A percentile compares a stretch with the other conserved stretches of the same genome.
These are phyloP conservation scores for Evansstolkia leycettana DNA, from an alignment of 495 filamentous ascomycete species.

Conservation along the genomic window DNA sequence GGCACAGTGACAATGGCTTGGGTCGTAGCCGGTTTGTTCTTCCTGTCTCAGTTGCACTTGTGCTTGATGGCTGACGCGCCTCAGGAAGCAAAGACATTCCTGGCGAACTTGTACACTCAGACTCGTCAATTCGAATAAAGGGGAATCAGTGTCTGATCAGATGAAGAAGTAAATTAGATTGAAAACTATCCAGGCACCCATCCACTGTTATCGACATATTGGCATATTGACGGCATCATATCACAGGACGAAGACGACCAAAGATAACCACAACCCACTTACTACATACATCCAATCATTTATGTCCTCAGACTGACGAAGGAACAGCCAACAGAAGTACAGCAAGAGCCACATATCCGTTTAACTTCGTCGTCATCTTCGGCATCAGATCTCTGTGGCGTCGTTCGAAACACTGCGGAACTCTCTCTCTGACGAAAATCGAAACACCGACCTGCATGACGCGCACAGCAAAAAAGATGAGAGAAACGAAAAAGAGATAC, in stretches of 20 bases:
- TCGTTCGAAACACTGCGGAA: not conserved
- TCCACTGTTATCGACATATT: not conserved
- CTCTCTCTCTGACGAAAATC: not conserved
- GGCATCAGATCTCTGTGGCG: not conserved
- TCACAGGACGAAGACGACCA: not conserved
- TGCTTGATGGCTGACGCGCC: no score
- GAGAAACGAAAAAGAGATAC: slow-evolving; percentile 1
- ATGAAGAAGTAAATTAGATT: slow-evolving; percentile 3
- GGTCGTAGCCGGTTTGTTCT: no score
- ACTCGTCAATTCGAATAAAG: no score
- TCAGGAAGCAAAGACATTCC: no score
- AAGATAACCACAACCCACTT: slow-evolving; percentile 1
- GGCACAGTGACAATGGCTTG: no score
- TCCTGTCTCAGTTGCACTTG: no score
- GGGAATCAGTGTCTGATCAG: no score
- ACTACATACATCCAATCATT: not conserved
- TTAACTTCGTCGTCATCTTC: no score
- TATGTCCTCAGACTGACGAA: no score
- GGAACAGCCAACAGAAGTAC: no score
- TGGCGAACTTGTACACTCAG: no score
- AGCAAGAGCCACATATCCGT: no score
- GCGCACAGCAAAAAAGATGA: not conserved
- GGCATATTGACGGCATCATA: not conserved
- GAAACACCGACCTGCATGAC: slow-evolving; percentile 1
- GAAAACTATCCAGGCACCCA: slow-evolving; percentile 6